Base-by-base conservation (phyloP, 169 alveolate genomes). In the Eimeria necatrix region DNA sequence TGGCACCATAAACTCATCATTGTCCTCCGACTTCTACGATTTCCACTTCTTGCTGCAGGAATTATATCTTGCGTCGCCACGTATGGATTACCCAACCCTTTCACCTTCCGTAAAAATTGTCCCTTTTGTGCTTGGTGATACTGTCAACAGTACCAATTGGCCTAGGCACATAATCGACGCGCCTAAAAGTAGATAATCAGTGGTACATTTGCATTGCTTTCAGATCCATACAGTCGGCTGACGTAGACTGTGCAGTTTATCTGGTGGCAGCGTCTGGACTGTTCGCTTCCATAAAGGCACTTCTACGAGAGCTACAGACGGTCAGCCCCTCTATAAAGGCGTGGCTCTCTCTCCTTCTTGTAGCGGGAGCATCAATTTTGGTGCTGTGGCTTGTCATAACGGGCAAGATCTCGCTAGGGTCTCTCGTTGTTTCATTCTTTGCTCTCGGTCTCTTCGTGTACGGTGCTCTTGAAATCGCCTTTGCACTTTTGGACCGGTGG, bases 1-100 rank as follows among this genome's bases (percentile, higher is more conserved):
- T 92, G 95, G 95, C 95, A 92, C 64, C 95, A 92, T 86, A 86
- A 92, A 32, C 74, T 92, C 76, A 80, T 92, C 41, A 61, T 92
- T 74, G 87, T 81, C 52, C 61, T 81, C 16, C 95, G 95, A 20
- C 95, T 92, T 9, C 46, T 51, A 46, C 91, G 95, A 26, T 92
- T 92, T 52, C 61, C 83, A 68, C 76, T 92, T 20, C 74, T 92
- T 46, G 88, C 95, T 51, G 85, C 89, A 4, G 95, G 95, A 86
- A 81, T 92, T 73, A 86, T 73, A 49, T 92, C 95, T n/a, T 92
- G 95, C 80, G 95, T 92, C 26, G 95, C 95, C 48, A 92, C 78
- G 95, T 92, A 92, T 10, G 95, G 9, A 14, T 49, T 32, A 5
- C 41, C 41, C 41, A 32, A 32, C 41, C 41, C 41, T 32, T 32